phyloP scores from a whole-genome alignment of 106 monocot genomes.

The Agapanthus africanus region DNA sequence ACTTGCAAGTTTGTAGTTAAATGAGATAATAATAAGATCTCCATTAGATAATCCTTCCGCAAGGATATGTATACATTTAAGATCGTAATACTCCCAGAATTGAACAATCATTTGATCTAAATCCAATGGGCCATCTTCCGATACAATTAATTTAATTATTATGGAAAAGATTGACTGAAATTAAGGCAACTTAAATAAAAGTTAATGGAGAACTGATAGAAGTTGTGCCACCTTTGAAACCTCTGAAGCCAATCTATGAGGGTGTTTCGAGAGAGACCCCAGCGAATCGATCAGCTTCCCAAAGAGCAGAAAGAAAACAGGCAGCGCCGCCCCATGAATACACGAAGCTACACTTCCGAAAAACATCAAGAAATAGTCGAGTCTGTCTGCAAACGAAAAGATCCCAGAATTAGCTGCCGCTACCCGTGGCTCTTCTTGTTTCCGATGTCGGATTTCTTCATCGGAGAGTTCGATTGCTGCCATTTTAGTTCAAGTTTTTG shows the following conservation, averaged over 20 bases:
- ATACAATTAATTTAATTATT: no score
- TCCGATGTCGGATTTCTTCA: no score
- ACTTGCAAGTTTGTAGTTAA: no score
- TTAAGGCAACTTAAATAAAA: no score
- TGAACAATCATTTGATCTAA: no score
- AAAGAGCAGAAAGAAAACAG: slow-evolving; percentile 39
- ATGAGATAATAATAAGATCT: no score
- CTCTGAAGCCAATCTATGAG: slow-evolving; percentile 10
- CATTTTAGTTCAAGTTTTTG: not conserved
- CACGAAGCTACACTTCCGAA: slow-evolving; percentile 30
- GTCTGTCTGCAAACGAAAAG: slow-evolving; percentile 21
- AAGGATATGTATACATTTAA: no score
- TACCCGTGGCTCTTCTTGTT: not conserved
- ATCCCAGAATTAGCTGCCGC: slow-evolving; percentile 2
- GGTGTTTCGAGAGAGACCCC: slow-evolving; percentile 15
- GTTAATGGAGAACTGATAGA: no score
- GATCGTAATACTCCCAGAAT: no score
- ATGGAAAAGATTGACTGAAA: no score
- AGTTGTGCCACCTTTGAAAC: slow-evolving; percentile 15
- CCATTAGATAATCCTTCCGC: no score
- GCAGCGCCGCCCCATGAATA: slow-evolving; percentile 29
- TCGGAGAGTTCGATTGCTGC: slow-evolving; percentile 14
- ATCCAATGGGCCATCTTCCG: no score
- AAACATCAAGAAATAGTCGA: slow-evolving; percentile 22
- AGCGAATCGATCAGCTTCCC: slow-evolving; percentile 28